Base-by-base conservation (phyloP, 2,329 filamentous ascomycete species). In the Drechslerella dactyloides region DNA sequence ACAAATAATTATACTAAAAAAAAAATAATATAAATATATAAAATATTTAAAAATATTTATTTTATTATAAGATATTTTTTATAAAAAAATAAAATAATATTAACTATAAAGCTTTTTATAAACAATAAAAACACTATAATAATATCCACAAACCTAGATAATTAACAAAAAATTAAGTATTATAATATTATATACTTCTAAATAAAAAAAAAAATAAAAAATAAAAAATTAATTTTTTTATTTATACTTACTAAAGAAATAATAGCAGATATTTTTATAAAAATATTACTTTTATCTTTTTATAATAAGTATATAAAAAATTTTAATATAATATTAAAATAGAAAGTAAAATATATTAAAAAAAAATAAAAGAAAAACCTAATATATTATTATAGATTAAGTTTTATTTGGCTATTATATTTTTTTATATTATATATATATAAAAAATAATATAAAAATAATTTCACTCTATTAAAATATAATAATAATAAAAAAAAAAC, bases 1-100 rank as follows among this genome's bases (percentile, higher is more conserved):
- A 55, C 27, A 63, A 62, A 62, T 44, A 35, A 62, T 50, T 46
- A 42, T 27, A 19, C 15, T 30, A 52, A 46, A 44, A 63, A 55
- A 69, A 46, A 27, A 48, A 55, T 42, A 55, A 27, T 63, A 44
- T 50, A 54, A 48, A 44, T 69, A 3, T 42, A 44, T 23, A 56
- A 56, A 56, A 42, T 56, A 42, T 23, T 56, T 23, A 42, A 44
- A 24, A 46, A 69, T 61, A 61, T 55, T 37, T 46, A 62, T 44
- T n/a, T 46, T 33, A 55, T 63, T 5, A 58, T 62, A 53, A 44
- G 55, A 46, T 40, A 54, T 54, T 55, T 63, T 63, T 61, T 61
- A 46, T 55, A 69, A 48, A 37, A 55, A 21, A 57, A 40, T 40
- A 44, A 33, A 17, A 64, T 44, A 40, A 64, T 55, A 19, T 42